Evolutionary conservation across 352 stramenopile species (phyloP).

Genomic region (Phytophthora rubi): DNA sequence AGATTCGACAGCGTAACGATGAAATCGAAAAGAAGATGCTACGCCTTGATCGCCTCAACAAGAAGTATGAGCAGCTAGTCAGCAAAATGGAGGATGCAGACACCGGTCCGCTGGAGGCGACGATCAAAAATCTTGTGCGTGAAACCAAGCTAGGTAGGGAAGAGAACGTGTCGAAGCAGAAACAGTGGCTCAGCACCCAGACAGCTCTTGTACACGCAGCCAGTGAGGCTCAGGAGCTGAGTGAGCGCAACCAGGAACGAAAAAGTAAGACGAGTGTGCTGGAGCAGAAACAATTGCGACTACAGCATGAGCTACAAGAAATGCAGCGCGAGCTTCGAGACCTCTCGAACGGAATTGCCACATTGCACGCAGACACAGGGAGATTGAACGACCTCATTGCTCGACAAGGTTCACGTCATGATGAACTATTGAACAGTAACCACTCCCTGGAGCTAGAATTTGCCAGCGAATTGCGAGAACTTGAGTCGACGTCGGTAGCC

Average conservation of each 20-base stretch:
- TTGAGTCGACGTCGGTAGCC: constrained; percentile 79
- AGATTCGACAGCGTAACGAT: constrained; percentile 95
- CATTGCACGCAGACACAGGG: constrained; percentile 93
- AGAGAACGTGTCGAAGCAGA: constrained; percentile 84
- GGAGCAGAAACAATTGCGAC: constrained; percentile 89
- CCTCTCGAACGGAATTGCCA: constrained; percentile 64
- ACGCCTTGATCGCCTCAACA: constrained; percentile 92
- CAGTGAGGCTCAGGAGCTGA: constrained; percentile 87
- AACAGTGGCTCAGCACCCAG: constrained; percentile 92
- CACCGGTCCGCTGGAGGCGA: constrained; percentile 94
- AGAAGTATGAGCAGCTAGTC: constrained; percentile 94
- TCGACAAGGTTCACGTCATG: constrained; percentile 79
- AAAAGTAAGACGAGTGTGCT: constrained; percentile 91
- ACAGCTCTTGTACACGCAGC: constrained; percentile 90
- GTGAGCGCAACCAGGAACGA: constrained; percentile 91
- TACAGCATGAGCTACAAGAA: constrained; percentile 83
- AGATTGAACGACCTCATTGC: constrained; percentile 95
- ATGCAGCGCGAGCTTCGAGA: constrained; percentile 88
- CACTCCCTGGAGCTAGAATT: constrained; percentile 92
- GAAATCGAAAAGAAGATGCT: constrained; percentile 98
- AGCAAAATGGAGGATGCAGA: constrained; percentile 91
- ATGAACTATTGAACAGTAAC: constrained; percentile 89
- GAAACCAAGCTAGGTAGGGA: constrained; percentile 79
- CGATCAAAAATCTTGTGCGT: constrained; percentile 93
- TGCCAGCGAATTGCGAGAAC: constrained; percentile 90